Conservation (phyloP, 148 eudicot genomes). For the Diospyros kaki region DNA sequence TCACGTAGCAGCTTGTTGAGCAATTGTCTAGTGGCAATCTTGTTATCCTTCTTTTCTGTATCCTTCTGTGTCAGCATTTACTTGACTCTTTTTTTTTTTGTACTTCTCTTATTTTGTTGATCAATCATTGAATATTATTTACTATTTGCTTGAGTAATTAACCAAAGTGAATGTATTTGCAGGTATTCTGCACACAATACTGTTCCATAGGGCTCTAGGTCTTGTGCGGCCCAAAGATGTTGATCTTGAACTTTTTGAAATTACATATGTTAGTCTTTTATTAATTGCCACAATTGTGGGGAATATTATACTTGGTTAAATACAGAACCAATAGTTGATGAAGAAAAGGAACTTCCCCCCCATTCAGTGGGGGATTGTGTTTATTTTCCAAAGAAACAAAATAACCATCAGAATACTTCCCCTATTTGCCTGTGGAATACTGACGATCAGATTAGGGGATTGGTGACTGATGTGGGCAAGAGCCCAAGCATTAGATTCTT, state of each 20-base stretch:
- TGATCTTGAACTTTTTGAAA: slow-evolving; percentile 91
- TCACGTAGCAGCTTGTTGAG: too few relatives aligned
- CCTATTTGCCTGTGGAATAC: not conserved
- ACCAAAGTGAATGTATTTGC: slow-evolving; percentile 28
- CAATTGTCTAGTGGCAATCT: not conserved
- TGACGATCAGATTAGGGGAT: slow-evolving; percentile 10
- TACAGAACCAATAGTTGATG: not conserved
- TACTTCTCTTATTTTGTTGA: not conserved
- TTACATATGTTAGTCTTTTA: slow-evolving; percentile 75
- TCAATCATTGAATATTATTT: not conserved
- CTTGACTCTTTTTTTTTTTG: not conserved
- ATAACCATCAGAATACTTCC: not conserved
- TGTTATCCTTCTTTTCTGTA: not conserved
- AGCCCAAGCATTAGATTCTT: not conserved
- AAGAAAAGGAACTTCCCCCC: not conserved
- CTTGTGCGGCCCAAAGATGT: slow-evolving; percentile 77
- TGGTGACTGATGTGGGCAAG: not conserved
- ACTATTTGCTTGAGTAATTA: not conserved
- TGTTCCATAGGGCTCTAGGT: slow-evolving; percentile 87
- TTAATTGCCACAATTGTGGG: not conserved
- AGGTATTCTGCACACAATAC: slow-evolving; percentile 89
- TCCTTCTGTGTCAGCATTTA: not conserved
- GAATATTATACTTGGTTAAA: not conserved
- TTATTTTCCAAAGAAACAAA: not conserved
- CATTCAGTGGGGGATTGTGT: not conserved